Evolutionary conservation across 768 basidiomycete species (phyloP).

Genomic region (Naematelia aurantialba): DNA sequence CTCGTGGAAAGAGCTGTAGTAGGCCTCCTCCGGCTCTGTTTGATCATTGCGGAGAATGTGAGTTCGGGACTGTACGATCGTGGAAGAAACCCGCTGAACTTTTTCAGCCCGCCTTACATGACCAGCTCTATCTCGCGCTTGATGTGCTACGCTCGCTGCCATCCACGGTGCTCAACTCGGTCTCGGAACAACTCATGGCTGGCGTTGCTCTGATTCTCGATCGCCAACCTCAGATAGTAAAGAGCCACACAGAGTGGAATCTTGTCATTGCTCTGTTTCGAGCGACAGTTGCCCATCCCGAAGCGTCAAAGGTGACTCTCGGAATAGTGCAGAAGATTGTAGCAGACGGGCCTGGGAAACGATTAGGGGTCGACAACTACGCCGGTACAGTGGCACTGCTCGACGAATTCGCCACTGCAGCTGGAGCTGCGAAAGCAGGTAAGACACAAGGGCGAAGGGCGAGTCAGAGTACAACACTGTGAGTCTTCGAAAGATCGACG

Average conservation of each 20-base stretch:
- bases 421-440: slow-evolving; percentile 59
- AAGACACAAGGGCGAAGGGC: slow-evolving; percentile 58
- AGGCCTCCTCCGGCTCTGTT: slow-evolving; percentile 75
- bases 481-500: too few species aligned
- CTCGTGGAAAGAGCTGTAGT: slow-evolving; percentile 93
- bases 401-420: slow-evolving; percentile 78
- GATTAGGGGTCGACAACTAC: slow-evolving; percentile 73
- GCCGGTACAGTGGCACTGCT: slow-evolving; percentile 71
- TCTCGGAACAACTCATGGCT: slow-evolving; percentile 82
- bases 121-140: slow-evolving; percentile 91
- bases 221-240: slow-evolving; percentile 69
- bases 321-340: slow-evolving; percentile 68
- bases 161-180: slow-evolving; percentile 67
- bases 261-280: slow-evolving; percentile 82
- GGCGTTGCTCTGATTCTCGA: slow-evolving; percentile 77
- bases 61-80: slow-evolving; percentile 26
- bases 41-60: slow-evolving; percentile 75
- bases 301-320: slow-evolving; percentile 81
- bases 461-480: slow-evolving; percentile 29
- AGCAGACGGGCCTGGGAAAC: slow-evolving; percentile 52
- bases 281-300: slow-evolving; percentile 76
- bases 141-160: slow-evolving; percentile 83
- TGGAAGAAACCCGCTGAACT: background rate
- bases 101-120: slow-evolving; percentile 69
- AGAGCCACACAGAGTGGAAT: slow-evolving; percentile 94